Evolutionary conservation across 495 filamentous ascomycete species (phyloP), one percentile per base, ranked within the genome.

Genomic region (Tetracladium marchalianum): DNA sequence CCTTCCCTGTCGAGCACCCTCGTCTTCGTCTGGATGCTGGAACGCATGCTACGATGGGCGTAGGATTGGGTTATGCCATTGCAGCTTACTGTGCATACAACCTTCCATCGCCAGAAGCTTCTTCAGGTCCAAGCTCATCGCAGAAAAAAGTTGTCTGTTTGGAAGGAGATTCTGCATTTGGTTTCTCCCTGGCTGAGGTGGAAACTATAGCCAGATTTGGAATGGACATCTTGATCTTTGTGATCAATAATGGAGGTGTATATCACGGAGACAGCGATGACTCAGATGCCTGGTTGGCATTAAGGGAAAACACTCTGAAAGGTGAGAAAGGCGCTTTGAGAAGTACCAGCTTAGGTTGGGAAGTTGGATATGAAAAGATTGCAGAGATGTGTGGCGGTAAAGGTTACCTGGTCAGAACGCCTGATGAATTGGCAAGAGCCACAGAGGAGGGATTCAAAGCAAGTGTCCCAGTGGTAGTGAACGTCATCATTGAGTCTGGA

Each of bases 31-130:
- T 82, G 19, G 78, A 82, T 50, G 78, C 79, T 7, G 79, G 80
- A 11, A 80, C 78, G 0, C 72, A 81, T 49, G 79, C 80, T 0
- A 82, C 79, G 1, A 83, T 83, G 80, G 80, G 80, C n/a, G 71
- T 81, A 0, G 79, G 80, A 0, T 62, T 82, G 33, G 78, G 77
- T 5, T 82, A 82, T 47, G 73, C 77, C 8, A 73, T 82, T 35
- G 79, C 78, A 1, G 78, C 80, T 0, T 68, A 77, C 42, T 71
- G 67, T 31, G 79, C 80, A 1, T 81, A 78, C 57, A 81, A 81
- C 54, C 57, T 61, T 1, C 54, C 64, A 7, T 49, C 55, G 4
- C 54, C 46, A 4, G 57, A 62, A 54, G 66, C 62, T 17, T 36
- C 41, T 2, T 43, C 50, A 6, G 47, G 56, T n/a, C 35, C 40